Evolutionary conservation across 139 green algal genomes (phyloP).

Genomic region (Ostreobium quekettii): DNA sequence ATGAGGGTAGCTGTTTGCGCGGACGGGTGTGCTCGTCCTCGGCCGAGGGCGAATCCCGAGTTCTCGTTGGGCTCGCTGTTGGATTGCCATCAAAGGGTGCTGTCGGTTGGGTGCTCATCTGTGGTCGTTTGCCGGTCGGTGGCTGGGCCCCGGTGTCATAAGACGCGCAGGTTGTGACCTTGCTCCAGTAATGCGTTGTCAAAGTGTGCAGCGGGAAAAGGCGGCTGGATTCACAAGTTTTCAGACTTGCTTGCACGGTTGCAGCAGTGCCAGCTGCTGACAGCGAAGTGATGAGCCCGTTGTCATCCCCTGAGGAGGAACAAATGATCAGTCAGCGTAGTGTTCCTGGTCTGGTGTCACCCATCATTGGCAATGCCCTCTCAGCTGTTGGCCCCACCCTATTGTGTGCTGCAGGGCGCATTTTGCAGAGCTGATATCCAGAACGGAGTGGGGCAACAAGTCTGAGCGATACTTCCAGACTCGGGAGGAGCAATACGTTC

Average conservation of each 20-base stretch:
- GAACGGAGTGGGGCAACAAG: conserved; percentile 69
- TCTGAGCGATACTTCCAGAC: conserved; percentile 62
- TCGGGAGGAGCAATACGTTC: conserved; percentile 73
- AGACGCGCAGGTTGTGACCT: too few species aligned
- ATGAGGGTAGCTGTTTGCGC: background rate
- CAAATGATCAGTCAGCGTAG: too few species aligned
- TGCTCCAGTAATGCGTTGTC: too few species aligned
- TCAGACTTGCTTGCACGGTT: background rate
- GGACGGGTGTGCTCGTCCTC: background rate
- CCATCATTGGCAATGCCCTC: background rate
- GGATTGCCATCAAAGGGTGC: too few species aligned
- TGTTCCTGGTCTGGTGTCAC: background rate
- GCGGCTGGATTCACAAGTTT: background rate
- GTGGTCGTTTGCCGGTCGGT: too few species aligned
- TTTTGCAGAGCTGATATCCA: conserved; percentile 47
- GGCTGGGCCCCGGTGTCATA: too few species aligned
- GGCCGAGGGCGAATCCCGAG: background rate
- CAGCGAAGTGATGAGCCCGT: too few species aligned
- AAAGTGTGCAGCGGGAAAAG: too few species aligned
- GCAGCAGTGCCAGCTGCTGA: background rate
- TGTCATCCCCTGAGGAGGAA: too few species aligned
- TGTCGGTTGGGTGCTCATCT: too few species aligned
- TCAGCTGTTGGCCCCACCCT: background rate
- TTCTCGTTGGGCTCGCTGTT: too few species aligned
- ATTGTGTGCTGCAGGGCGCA: conserved; percentile 31